Evolutionary conservation across 2,329 filamentous ascomycete species (phyloP).

Genomic region (Stachybotrys echinatus): DNA sequence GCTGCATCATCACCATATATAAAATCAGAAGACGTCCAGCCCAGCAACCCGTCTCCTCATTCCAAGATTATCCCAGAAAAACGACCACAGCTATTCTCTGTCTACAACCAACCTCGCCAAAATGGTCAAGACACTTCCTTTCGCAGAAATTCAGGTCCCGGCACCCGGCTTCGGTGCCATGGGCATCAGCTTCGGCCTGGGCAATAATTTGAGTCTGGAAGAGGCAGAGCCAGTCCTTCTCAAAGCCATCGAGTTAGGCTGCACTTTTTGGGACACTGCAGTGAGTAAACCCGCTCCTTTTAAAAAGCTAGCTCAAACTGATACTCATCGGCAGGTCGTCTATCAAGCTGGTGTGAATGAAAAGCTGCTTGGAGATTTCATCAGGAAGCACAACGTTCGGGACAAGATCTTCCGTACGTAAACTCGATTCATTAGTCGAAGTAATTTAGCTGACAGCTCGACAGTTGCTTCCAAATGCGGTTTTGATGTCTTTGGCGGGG

Average conservation of each 20-base stretch:
- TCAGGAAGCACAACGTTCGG: conserved; percentile 42
- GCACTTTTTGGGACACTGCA: conserved; percentile 35
- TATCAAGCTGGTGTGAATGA: conserved; percentile 43
- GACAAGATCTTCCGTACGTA: conserved; percentile 42
- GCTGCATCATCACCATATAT: too few species aligned
- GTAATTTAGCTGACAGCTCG: background rate
- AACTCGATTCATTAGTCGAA: background rate
- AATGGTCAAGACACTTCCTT: conserved; percentile 27
- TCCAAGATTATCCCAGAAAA: too few species aligned
- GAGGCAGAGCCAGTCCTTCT: conserved; percentile 42
- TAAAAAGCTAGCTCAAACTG: too few species aligned
- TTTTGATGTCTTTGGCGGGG: conserved; percentile 28
- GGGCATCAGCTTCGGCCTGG: conserved; percentile 39
- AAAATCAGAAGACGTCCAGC: too few species aligned
- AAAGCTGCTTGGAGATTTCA: conserved; percentile 43
- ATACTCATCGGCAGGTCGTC: conserved; percentile 25
- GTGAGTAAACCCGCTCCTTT: conserved; percentile 24
- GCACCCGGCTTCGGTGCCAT: conserved; percentile 43
- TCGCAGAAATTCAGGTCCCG: conserved; percentile 53
- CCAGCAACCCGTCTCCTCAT: too few species aligned
- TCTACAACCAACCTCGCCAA: background rate
- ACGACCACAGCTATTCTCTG: too few species aligned
- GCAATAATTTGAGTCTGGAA: conserved; percentile 34
- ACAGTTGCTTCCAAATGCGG: conserved; percentile 45
- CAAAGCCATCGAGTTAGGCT: conserved; percentile 41